Base-by-base conservation (phyloP, 805 yeast genomes). In the Saturnispora dispora region DNA sequence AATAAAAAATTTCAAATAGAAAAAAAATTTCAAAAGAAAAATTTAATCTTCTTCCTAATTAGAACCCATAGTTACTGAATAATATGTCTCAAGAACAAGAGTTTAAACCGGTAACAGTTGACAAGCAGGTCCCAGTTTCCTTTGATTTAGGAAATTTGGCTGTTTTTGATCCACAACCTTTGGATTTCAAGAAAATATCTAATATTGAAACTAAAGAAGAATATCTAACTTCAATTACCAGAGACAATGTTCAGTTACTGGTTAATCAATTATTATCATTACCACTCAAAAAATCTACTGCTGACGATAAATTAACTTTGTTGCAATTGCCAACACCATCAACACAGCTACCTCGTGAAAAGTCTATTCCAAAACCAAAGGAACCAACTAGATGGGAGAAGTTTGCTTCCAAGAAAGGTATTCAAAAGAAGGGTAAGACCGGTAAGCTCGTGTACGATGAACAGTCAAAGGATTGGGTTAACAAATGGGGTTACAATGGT, bases 401-500 rank as follows among this genome's bases (percentile, higher is more conserved):
- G 64, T 93, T 93, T 74, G 99, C 99, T 57, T 85, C 85, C 53
- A 87, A 81, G 77, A 93, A 93, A 72, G 98, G 98, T 63, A 93
- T 93, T 66, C 75, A 85, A 70, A 78, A 95, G 71, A 90, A 87
- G 75, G 87, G 86, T 54, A 89, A 84, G 67, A 83, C 86, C 28
- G 96, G 96, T 45, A 93, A 88, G 71, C 74, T 83, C 78, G 88
- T 87, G 1, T 93, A 72, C 61, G 96, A 93, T 68, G 98, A 93
- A 68, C 93, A 78, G 32, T 71, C 79, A 30, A 90, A 91, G 48
- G 90, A 89, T 70, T 93, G 99, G 99, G 96, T 85, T 55, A 91
- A 95, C 61, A 91, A 89, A 70, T 93, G 99, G 99, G 99, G 99
- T 54, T 91, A 85, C 73, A 83, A 85, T 58, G 98, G 98, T 63